Evolutionary conservation across 352 stramenopile species (phyloP), one percentile per base, ranked within the genome.

Genomic region (Phytophthora multivora): DNA sequence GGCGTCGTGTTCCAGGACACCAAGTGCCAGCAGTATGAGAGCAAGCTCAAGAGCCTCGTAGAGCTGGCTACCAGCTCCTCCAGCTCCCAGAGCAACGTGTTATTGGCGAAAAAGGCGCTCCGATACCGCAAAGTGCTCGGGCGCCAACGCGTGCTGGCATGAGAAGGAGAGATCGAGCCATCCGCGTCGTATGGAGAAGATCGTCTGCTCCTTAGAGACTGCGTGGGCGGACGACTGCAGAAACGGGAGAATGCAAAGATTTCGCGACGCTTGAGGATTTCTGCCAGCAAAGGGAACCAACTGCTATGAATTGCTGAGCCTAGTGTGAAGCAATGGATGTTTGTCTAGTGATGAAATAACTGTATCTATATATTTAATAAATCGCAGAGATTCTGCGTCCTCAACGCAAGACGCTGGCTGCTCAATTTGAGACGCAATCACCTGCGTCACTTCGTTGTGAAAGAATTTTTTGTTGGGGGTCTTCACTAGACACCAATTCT

Each of bases 31-130:
- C 25, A 54, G 21, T 67, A 60, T 46, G 31, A 58, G 48, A 48
- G 21, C 35, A 59, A 58, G 26, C 43, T 75, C 25, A 48, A 65
- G 18, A 50, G 49, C 18, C 61, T 75, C 30, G 28, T 71, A 25
- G 61, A 57, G 2, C 26, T 75, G 18, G 67, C 67, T 3, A 16
- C 56, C 12, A 52, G 15, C 39, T 49, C 57, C 4, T 62, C 51
- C 21, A 69, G 47, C 39, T 69, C 67, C 1, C 48, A 63, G 40
- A 62, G 61, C 43, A 75, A 75, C 46, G 69, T 71, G 36, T 35
- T 78, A 40, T 18, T 78, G 11, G 69, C 69, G 21, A 67, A 69
- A 43, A 78, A 78, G 49, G 65, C 69, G 33, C 57, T 78, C 4
- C 45, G 61, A 33, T 78, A 75, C 46, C 69, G 65, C 28, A 78